Evolutionary conservation across 768 basidiomycete genomes (phyloP), one percentile per base, ranked within the genome.

Genomic region (Suillus cothurnatus): DNA sequence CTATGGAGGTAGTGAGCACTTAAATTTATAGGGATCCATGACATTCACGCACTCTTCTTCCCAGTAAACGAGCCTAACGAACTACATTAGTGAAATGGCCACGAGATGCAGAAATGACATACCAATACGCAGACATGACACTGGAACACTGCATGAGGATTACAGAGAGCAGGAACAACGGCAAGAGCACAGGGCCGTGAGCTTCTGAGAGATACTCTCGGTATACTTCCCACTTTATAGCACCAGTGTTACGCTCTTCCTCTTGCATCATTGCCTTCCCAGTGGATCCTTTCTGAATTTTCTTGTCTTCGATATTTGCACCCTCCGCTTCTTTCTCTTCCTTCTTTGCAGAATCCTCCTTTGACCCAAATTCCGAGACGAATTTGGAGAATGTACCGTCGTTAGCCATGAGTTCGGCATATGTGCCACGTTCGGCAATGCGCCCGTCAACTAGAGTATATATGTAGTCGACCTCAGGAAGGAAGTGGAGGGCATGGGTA

Each of bases 401-500:
- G 41, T 79, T 83, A 11, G 75, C 75, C 77, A 93, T 87, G 43
- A 98, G 83, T 57, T 92, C 88, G 0, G 78, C 71, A 69, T 92
- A 97, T 2, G 93, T 90, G 2, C 95, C 95, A 14, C 84, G 85
- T 75, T 97, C 95, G 26, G 85, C 85, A 64, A 98, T 87, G 41
- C 80, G 81, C 7, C 95, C 95, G 47, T 94, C 88, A 14, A 84
- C 83, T 60, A 98, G 78, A 39, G 89, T 88, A 72, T 89, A 88
- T 72, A 98, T 90, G 72, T 93, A 92, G 75, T 97, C 94, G 32
- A 93, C 92, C 64, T 91, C 82, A 1, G 92, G 91, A 31, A 98
- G 84, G 80, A 96, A 92, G 76, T 97, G 94, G 11, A 97, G 82
- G 1, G 93, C 94, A 71, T 97, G 94, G 0, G 95, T 98, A 55